Evolutionary conservation across 495 filamentous ascomycete species (phyloP).

Genomic region (Astrothelium subdiscretum): DNA sequence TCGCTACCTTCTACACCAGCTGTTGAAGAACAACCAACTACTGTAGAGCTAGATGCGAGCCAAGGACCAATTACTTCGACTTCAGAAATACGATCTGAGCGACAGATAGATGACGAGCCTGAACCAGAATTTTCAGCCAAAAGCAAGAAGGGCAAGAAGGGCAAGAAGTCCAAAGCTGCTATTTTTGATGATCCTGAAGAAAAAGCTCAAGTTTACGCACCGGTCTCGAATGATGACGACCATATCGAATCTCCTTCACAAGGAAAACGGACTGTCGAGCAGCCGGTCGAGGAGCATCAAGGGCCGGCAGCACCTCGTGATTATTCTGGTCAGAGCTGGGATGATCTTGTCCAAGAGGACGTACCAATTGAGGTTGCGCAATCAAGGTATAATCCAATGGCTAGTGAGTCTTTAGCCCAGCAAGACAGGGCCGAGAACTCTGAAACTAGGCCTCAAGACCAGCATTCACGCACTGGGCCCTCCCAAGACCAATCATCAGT

Average conservation of each 20-base stretch:
- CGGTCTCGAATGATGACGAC: not conserved
- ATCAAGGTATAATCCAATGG: not conserved
- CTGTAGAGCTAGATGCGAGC: not conserved
- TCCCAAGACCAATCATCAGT: not conserved
- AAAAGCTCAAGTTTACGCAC: not conserved
- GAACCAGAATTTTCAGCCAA: too few species aligned
- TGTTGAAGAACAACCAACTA: not conserved
- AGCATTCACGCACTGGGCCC: not conserved
- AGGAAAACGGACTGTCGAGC: not conserved
- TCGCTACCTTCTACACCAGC: not conserved
- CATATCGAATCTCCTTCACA: not conserved
- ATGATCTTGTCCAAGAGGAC: not conserved
- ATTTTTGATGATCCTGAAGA: not conserved
- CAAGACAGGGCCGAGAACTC: not conserved
- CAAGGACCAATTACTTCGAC: not conserved
- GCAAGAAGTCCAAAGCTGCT: not conserved
- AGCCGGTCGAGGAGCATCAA: not conserved
- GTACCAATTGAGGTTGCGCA: not conserved
- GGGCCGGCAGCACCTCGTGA: not conserved
- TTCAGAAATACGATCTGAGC: not conserved
- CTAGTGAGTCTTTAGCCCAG: not conserved
- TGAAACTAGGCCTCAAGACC: not conserved
- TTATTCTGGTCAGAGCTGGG: not conserved
- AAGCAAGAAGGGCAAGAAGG: conserved; percentile 3
- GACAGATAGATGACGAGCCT: not conserved